Evolutionary conservation across 1,139 yeast genomes (phyloP), one percentile per base, ranked within the genome.

Genomic region (Pichia sp.): DNA sequence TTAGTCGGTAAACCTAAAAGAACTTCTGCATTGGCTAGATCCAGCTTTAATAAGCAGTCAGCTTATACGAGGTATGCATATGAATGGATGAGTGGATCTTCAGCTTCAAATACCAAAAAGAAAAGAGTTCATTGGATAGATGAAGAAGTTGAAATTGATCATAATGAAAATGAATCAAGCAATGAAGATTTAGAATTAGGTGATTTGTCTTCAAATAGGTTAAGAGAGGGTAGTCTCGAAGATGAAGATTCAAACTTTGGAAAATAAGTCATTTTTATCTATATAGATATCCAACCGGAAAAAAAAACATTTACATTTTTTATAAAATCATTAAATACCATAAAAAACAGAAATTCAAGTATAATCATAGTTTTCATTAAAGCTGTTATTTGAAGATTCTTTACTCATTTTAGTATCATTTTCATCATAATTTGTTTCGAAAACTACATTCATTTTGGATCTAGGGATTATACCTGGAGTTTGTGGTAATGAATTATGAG

Each of bases 71-170:
- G 45, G 18, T 42, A 35, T 25, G 45, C 45, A 2, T 39, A 36
- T 28, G 45, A 42, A 32, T 42, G 45, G 45, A 40, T 40, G 18
- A 31, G 39, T 23, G 41, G 41, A 17, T 17, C 37, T 22, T 30
- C 21, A 12, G 18, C n/a, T 15, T 12, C 21, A 4, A 44, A 62
- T 18, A 66, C 64, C 49, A 72, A 72, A 51, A 72, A 71, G 60
- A 74, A 74, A 56, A 71, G 68, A 45, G 81, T 75, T 12, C 79
- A 71, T 55, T 75, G 80, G 80, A 71, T 76, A 8, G 79, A 74
- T 34, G 30, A 41, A 5, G 46, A 46, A 23, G 43, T 26, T 15
- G 25, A 36, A 6, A 34, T n/a, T 7, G 35, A 39, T 25, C 33
- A 18, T 51, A 74, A 72, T 53, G 54, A 70, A 4, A 33, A 20